Base-by-base conservation (phyloP, 768 basidiomycete genomes). In the Cystoderma amianthinum region DNA sequence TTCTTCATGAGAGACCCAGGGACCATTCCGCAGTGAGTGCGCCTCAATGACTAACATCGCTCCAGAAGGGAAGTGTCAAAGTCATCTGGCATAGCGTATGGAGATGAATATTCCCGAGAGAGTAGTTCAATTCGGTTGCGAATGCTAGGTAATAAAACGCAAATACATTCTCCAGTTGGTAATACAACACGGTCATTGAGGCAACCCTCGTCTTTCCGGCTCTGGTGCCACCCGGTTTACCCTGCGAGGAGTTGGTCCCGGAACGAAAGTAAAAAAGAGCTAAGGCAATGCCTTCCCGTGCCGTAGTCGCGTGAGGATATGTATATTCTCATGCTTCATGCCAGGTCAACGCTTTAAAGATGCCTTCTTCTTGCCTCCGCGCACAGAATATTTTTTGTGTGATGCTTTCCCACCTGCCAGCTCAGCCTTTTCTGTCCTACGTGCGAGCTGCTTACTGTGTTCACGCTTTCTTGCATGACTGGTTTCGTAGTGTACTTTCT, bases 381-480 rank as follows among this genome's bases (percentile, higher is more conserved):
- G 22, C 7, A 21, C 44, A 30, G 41, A 15, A 13, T 45, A 42
- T 43, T 55, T 60, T 54, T 65, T 76, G 48, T 73, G 63, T 15
- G 69, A 60, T 7, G 68, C 67, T 53, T 74, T 84, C 19, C 82
- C 84, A 30, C 85, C 80, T 19, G 84, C 85, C 35, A 74, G 60
- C 49, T 77, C 78, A 10, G 83, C 85, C 58, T 87, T 88, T 57
- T 88, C 80, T 4, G 71, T 69, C 51, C 79, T 73, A 40, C 85
- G 69, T 32, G 65, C 70, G 32, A 64, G 67, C 56, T 90, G 85
- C 55, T 82, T 86, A 40, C 64, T 62, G 45, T 68, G 71, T 41
- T 85, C 78, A 36, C 65, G 62, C 46, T 71, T 76, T 46, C 88
- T 68, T 23, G 72, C 85, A 21, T 73, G 72, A 49, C 78, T 84